Conservation (phyloP, 306 rosid genomes). For the Dalbergia cultrata region DNA sequence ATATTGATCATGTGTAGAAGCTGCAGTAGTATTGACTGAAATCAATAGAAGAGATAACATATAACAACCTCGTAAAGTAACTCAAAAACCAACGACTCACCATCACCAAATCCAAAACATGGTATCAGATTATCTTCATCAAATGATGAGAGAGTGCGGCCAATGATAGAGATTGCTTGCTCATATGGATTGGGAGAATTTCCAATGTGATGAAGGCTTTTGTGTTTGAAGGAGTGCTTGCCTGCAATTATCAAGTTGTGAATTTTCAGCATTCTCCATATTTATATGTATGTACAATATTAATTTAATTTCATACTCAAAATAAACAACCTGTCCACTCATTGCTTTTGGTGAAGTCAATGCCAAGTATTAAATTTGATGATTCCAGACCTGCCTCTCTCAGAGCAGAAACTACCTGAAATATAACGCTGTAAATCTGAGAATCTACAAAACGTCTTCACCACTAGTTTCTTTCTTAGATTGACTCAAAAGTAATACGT, state of each 20-base stretch:
- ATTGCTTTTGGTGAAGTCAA: conserved; percentile 94
- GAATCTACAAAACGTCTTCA: conserved; percentile 21
- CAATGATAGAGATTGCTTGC: conserved; percentile 88
- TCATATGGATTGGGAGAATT: conserved; percentile 82
- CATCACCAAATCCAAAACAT: conserved; percentile 94
- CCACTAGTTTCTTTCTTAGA: conserved; percentile 4
- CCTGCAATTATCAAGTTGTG: conserved; percentile 61
- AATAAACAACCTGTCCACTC: conserved; percentile 88
- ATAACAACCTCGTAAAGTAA: conserved; percentile 14
- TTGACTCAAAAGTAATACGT: conserved; percentile 4
- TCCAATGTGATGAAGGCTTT: conserved; percentile 76
- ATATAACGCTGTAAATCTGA: conserved; percentile 24
- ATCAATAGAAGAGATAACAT: conserved; percentile 38
- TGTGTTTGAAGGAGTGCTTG: conserved; percentile 72
- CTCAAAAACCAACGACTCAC: conserved; percentile 57
- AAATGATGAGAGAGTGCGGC: conserved; percentile 78
- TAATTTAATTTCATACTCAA: neutral
- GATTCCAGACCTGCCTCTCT: conserved; percentile 94
- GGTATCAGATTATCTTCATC: conserved; percentile 95
- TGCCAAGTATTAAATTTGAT: conserved; percentile 84
- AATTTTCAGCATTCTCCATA: conserved; percentile 25
- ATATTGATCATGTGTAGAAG: conserved; percentile 77
- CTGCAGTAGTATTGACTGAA: conserved; percentile 53
- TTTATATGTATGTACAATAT: neutral
- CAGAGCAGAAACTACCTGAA: conserved; percentile 79